phyloP scores from a whole-genome alignment of 108 stramenopile genomes.

The Phaeodactylum tricornutum region DNA sequence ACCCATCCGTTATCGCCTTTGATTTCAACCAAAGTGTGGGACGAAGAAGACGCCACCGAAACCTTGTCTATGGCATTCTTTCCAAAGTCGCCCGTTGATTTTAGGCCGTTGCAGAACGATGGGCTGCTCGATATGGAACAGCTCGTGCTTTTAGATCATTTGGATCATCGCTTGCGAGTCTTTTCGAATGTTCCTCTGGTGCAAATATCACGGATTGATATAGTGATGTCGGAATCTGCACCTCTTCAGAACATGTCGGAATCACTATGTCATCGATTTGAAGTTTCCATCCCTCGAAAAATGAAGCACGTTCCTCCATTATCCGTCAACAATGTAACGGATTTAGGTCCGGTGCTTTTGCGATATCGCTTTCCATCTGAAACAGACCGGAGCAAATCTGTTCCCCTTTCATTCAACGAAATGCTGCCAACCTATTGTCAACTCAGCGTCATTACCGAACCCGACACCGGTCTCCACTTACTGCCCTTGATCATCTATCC shows the following conservation, averaged over 20 bases:
- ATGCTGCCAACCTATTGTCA: conserved; percentile 16
- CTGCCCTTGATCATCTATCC: conserved; percentile 29
- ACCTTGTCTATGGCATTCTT: too few species aligned
- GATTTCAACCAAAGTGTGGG: too few species aligned
- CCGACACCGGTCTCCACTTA: conserved; percentile 15
- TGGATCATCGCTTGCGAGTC: not conserved
- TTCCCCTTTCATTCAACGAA: not conserved
- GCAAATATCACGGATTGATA: too few species aligned
- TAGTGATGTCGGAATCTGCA: not conserved
- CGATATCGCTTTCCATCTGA: conserved; percentile 18
- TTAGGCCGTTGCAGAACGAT: too few species aligned
- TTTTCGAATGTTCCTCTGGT: not conserved
- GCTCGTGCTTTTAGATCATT: too few species aligned
- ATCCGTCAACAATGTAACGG: conserved; percentile 4
- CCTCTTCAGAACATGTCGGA: conserved; percentile 1
- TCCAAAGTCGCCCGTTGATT: too few species aligned
- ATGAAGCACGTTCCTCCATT: conserved; percentile 1
- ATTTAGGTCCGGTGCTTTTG: conserved; percentile 19
- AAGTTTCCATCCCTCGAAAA: conserved; percentile 13
- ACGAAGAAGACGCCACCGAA: too few species aligned
- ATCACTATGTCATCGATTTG: conserved; percentile 23
- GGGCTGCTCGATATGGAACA: too few species aligned
- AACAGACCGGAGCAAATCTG: conserved; percentile 3
- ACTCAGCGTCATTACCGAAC: conserved; percentile 19
- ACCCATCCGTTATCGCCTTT: too few species aligned